Base-by-base conservation (phyloP, 208 protist genomes). In the Naegleria fowleri region DNA sequence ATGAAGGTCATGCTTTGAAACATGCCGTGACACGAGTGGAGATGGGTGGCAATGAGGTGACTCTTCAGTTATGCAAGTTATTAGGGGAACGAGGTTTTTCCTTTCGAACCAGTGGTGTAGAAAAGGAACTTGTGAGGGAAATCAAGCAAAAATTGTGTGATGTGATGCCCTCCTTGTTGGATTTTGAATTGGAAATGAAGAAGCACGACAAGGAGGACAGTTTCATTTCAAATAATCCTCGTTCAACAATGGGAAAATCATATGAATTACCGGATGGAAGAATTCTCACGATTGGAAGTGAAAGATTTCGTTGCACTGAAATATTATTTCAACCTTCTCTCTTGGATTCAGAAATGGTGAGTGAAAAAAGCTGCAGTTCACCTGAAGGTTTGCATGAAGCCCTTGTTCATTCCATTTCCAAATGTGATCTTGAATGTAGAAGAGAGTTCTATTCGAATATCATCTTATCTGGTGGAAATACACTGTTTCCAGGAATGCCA, bases 401-500 rank as follows among this genome's bases (percentile, higher is more conserved):
- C 4, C 16, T 76, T 29, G 16, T 76, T 59, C 25, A 88, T 15
- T 51, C 38, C 5, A 98, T 99, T 85, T 95, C 97, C 94, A 99
- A 98, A 94, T 98, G 97, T 93, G 96, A 98, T 91, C 95, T 98
- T 79, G 97, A 98, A 95, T 96, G 99, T 90, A 95, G 98, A 67
- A 96, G 95, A 51, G 97, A 99, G 43, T 95, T 99, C 36, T 99
- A 99, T 95, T 94, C 93, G 84, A 99, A 99, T 93, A 97, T 98
- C 89, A 96, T 99, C 16, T 95, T 99, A 36, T 98, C 97, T 41
- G 98, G 98, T 87, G 98, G 98, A 67, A 96, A 96, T 36, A 99
- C 98, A 22, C 98, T 99, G 96, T 99, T 98, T 94, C 93, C 94
- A 67, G 98, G 99, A 90, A 95, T 99, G 88, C 96, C 96, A n/a